Percentiles rank a stretch among this genome's conserved stretches.
Conservation (phyloP, 129 eudicot genomes). For the Logfia minima region DNA sequence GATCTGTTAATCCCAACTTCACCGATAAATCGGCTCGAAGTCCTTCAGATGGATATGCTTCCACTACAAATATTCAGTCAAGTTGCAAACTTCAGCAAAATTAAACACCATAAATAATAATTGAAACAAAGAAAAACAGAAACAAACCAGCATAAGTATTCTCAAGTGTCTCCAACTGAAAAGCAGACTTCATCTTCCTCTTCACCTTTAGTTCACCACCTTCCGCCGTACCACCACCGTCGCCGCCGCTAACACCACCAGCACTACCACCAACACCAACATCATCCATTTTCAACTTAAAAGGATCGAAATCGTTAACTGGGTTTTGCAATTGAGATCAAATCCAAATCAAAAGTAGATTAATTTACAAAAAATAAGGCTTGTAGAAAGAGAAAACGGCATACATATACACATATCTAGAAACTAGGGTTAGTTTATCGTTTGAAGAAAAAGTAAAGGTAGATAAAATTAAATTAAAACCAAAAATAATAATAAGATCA, state of each 20-base stretch:
- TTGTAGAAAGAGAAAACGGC: constrained; percentile 13
- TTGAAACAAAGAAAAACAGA: not conserved
- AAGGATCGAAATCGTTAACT: constrained; percentile 14
- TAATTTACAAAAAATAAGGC: not conserved
- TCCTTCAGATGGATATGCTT: constrained; percentile 73
- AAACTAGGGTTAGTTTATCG: constrained; percentile 41
- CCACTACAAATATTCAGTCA: constrained; percentile 45
- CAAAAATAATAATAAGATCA: constrained; percentile 14
- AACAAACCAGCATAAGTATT: constrained; percentile 79
- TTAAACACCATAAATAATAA: not conserved
- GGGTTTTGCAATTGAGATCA: constrained; percentile 28
- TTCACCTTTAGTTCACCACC: constrained; percentile 64
- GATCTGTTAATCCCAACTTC: constrained; percentile 75
- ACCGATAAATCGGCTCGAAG: constrained; percentile 70
- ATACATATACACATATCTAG: not conserved
- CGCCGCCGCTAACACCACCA: constrained; percentile 36
- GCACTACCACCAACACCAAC: constrained; percentile 29
- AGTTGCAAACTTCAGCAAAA: constrained; percentile 1
- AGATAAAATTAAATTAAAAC: constrained; percentile 11
- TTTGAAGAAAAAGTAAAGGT: constrained; percentile 34
- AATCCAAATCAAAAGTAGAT: not conserved
- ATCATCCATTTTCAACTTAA: constrained; percentile 20
- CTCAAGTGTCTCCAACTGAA: constrained; percentile 83
- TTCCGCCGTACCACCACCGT: constrained; percentile 39
- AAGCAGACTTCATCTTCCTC: constrained; percentile 90